Evolutionary conservation across 371 early-diverging fungal genomes (phyloP).

Genomic region (Mortierella sp.): DNA sequence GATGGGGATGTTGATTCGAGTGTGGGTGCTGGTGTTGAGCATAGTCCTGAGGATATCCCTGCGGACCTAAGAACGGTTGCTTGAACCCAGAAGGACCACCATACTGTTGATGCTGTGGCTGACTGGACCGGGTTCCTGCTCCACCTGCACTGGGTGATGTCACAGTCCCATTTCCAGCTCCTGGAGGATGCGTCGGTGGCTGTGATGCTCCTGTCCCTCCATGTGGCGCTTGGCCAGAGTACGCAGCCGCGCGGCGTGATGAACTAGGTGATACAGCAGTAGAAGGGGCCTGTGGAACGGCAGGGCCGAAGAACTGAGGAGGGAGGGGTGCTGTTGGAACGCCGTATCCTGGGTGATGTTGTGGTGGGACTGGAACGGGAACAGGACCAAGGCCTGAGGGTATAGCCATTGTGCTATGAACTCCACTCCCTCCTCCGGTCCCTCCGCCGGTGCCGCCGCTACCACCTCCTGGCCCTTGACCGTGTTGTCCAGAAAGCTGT

Average conservation of each 20-base stretch:
- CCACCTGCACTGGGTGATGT: too few species aligned
- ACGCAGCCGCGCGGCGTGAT: constrained; percentile 18
- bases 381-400: constrained; percentile 4
- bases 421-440: too few species aligned
- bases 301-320: constrained; percentile 18
- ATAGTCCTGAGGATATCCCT: constrained; percentile 21
- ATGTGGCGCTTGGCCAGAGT: constrained; percentile 10
- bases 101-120: constrained; percentile 12
- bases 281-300: neutral
- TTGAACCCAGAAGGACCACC: constrained; percentile 8
- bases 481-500: constrained; percentile 1
- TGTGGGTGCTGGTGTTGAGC: too few species aligned
- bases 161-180: too few species aligned
- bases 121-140: too few species aligned
- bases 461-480: too few species aligned
- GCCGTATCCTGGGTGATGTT: constrained; percentile 18
- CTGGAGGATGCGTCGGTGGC: neutral
- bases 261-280: constrained; percentile 18
- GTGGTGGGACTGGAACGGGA: constrained; percentile 25
- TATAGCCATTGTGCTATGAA: constrained; percentile 15
- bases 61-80: constrained; percentile 20
- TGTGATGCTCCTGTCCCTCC: too few species aligned
- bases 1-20: too few species aligned
- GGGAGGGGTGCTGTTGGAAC: too few species aligned
- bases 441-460: too few species aligned